phyloP scores from a whole-genome alignment of 495 filamentous ascomycete species.

The Evernia prunastri region DNA sequence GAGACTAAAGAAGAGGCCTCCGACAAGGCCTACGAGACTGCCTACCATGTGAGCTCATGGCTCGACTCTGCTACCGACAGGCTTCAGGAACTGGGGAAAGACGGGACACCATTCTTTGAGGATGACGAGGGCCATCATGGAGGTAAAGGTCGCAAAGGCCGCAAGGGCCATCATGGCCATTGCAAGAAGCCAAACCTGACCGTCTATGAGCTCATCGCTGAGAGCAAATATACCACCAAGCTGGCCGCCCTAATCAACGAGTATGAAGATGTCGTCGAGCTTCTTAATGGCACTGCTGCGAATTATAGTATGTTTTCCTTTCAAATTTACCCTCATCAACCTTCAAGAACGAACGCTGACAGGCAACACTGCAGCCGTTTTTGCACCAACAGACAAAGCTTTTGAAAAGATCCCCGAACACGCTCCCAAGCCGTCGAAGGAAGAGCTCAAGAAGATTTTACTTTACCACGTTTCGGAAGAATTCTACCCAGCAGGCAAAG shows the following conservation, averaged over 20 bases:
- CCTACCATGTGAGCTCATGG: slow-evolving; percentile 42
- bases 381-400: slow-evolving; percentile 69
- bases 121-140: slow-evolving; percentile 3
- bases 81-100: slow-evolving; percentile 19
- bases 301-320: slow-evolving; percentile 42
- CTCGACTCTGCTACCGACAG: slow-evolving; percentile 31
- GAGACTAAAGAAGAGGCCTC: slow-evolving; percentile 32
- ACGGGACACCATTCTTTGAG: neutral
- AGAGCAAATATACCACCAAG: slow-evolving; percentile 67
- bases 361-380: slow-evolving; percentile 49
- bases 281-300: slow-evolving; percentile 59
- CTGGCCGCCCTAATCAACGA: slow-evolving; percentile 67
- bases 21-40: slow-evolving; percentile 33
- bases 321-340: neutral
- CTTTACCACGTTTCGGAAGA: slow-evolving; percentile 64
- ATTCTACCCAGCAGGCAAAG: slow-evolving; percentile 51
- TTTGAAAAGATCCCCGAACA: slow-evolving; percentile 61
- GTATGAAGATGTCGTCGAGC: slow-evolving; percentile 58
- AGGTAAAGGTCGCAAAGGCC: slow-evolving; percentile 16
- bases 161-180: slow-evolving; percentile 27
- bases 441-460: slow-evolving; percentile 57
- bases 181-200: slow-evolving; percentile 52
- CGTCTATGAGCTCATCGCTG: slow-evolving; percentile 66
- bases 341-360: neutral
- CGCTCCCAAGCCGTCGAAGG: slow-evolving; percentile 48